Base-by-base conservation (phyloP, 345 rosid species). In the Populus simonii region DNA sequence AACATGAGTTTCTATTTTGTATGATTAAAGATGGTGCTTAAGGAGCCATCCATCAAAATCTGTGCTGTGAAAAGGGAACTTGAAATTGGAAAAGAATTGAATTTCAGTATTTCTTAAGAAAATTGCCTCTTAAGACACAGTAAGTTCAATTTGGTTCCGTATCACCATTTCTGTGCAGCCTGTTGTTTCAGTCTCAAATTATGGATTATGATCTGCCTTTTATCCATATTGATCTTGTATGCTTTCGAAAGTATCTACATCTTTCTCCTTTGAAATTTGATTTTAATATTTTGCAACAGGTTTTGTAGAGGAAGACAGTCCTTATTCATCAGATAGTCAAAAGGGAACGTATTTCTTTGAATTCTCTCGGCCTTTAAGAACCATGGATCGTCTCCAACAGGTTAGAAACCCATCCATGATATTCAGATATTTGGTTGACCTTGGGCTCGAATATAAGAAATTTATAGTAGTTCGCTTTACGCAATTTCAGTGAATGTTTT, bases 331-430 rank as follows among this genome's bases (percentile, higher is more conserved):
- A 13, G 87, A 85, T 83, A 89, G 90, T 77, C 77, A 89, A 75
- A 90, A 90, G 85, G 98, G 97, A 77, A 88, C 92, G 23, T 93
- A 93, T 83, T 86, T 79, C 80, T 93, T 93, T 78, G 99, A 96
- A 79, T 91, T 96, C 72, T 89, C 97, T 61, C 86, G 99, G 88
- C 94, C 99, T 66, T 87, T 93, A 84, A 89, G 99, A 82, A 93
- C 98, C 43, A 90, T 79, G 90, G 99, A 96, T 83, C 94, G 85
- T 66, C 87, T 92, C 79, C 99, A 90, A 82, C 98, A 96, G 97
- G 99, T 95, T 61, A 80, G 87, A 81, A 68, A 33, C 76, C 61
- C 41, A 39, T 82, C 73, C 70, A 20, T 78, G 75, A 23, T 57
- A 7, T 22, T 72, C 20, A 74, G 25, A 41, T 16, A 71, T 85